phyloP scores from a whole-genome alignment of 768 basidiomycete species.

The Mrakia gelida region DNA sequence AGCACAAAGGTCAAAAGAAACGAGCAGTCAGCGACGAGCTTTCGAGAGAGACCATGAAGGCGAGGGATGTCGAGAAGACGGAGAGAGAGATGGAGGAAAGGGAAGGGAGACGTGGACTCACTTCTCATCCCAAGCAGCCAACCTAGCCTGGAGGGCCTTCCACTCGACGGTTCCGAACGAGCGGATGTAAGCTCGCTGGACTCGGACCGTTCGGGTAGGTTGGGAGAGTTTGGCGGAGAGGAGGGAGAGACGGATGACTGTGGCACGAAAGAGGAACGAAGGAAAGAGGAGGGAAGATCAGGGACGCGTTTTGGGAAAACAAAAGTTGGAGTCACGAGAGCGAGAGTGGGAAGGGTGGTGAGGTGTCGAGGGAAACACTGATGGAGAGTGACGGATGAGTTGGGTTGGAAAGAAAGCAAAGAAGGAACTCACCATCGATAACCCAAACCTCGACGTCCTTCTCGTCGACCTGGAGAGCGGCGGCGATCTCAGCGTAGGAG shows the following conservation, averaged over 20 bases:
- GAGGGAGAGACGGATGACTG: slow-evolving; percentile 76
- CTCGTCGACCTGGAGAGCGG: slow-evolving; percentile 59
- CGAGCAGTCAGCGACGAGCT: not conserved
- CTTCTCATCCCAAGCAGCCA: slow-evolving; percentile 72
- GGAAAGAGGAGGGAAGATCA: not conserved
- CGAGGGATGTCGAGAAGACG: not conserved
- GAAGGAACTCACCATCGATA: slow-evolving; percentile 64
- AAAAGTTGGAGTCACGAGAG: not conserved
- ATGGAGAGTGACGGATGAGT: too few relatives aligned
- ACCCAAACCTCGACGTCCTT: slow-evolving; percentile 78
- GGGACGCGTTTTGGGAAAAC: slow-evolving; percentile 9
- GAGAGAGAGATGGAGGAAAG: too few relatives aligned
- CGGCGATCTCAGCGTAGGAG: slow-evolving; percentile 64
- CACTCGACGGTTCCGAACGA: slow-evolving; percentile 74
- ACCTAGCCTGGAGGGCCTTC: slow-evolving; percentile 67
- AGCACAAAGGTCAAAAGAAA: too few relatives aligned
- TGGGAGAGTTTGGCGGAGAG: slow-evolving; percentile 80
- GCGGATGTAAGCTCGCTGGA: slow-evolving; percentile 69
- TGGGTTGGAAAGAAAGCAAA: not conserved
- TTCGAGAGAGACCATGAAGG: not conserved
- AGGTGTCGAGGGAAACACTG: too few relatives aligned
- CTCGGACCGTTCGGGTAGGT: slow-evolving; percentile 64
- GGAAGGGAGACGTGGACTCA: not conserved
- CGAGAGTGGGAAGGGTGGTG: too few relatives aligned
- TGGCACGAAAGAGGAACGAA: too few relatives aligned